A percentile compares a stretch with the other conserved stretches of the same genome.
phyloP scores from a whole-genome alignment of 73 alveolate genomes.

The Tetrahymena malaccensis region DNA sequence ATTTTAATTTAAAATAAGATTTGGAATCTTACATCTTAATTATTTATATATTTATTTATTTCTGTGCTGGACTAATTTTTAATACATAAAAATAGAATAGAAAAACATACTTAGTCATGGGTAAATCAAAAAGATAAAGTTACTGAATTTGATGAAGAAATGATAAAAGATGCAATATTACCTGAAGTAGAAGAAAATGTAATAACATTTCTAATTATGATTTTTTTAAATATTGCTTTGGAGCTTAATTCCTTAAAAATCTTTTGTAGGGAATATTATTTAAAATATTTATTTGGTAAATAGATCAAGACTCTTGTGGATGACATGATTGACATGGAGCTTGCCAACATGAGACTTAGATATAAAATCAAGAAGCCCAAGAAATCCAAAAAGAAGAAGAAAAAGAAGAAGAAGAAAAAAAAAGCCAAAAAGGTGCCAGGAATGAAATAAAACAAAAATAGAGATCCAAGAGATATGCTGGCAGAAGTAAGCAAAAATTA shows the following conservation, averaged over 20 bases:
- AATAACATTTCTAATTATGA: background rate
- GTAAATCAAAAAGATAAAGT: slow-evolving; percentile 3
- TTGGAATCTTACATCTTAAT: background rate
- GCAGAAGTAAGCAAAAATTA: slow-evolving; percentile 24
- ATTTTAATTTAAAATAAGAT: background rate
- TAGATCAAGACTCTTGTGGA: slow-evolving; percentile 25
- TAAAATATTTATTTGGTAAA: background rate
- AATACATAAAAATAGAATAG: background rate
- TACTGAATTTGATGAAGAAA: slow-evolving; percentile 10
- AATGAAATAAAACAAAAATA: slow-evolving; percentile 50
- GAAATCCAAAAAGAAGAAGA: slow-evolving; percentile 50
- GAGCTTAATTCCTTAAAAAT: background rate
- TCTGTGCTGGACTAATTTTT: background rate
- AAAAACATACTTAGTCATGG: slow-evolving; percentile 23
- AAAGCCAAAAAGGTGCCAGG: slow-evolving; percentile 36
- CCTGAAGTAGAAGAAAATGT: slow-evolving; percentile 32
- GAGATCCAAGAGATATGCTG: slow-evolving; percentile 67
- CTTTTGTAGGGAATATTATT: too few relatives aligned
- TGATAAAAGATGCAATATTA: slow-evolving; percentile 1
- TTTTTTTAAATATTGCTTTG: too few relatives aligned
- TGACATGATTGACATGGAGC: slow-evolving; percentile 46
- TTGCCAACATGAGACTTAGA: slow-evolving; percentile 23
- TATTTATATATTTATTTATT: background rate
- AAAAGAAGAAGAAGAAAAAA: slow-evolving; percentile 47
- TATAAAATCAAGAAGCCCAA: slow-evolving; percentile 57